These are phyloP conservation scores for Lachnellula arida DNA, from an alignment of 2,329 filamentous ascomycete genomes.

Conservation along the genomic window DNA sequence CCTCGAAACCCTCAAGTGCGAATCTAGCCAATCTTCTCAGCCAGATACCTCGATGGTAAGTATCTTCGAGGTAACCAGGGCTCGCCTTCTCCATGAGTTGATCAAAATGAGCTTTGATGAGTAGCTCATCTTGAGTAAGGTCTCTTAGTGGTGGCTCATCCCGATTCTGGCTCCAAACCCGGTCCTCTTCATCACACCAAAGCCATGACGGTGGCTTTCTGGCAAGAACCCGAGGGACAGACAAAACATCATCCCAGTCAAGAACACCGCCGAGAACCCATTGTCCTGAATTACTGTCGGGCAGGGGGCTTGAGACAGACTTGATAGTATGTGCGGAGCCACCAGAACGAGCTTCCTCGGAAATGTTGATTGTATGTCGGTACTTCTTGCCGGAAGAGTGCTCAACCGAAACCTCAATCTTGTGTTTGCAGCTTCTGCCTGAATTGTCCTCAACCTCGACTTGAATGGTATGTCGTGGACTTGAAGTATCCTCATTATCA, in stretches of 20 bases:
- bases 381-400: neutral
- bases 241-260: conserved; percentile 18
- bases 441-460: neutral
- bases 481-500: neutral
- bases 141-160: conserved; percentile 5
- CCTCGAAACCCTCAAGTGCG: neutral
- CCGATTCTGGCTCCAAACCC: conserved; percentile 1
- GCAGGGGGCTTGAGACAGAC: too few relatives aligned
- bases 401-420: neutral
- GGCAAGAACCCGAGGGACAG: conserved; percentile 13
- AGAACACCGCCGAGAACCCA: conserved; percentile 14
- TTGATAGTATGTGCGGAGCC: too few relatives aligned
- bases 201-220: conserved; percentile 16
- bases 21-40: conserved; percentile 13
- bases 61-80: conserved; percentile 16
- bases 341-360: too few relatives aligned
- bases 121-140: conserved; percentile 14
- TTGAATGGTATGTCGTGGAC: neutral
- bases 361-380: neutral
- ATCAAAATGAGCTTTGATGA: conserved; percentile 21
- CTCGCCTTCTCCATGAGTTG: conserved; percentile 7
- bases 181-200: conserved; percentile 10
- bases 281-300: too few relatives aligned
- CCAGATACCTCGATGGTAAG: conserved; percentile 18
- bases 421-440: neutral